Evolutionary conservation across 2,329 filamentous ascomycete genomes (phyloP), one percentile per base, ranked within the genome.

Genomic region (Curvularia hawaiiensis): DNA sequence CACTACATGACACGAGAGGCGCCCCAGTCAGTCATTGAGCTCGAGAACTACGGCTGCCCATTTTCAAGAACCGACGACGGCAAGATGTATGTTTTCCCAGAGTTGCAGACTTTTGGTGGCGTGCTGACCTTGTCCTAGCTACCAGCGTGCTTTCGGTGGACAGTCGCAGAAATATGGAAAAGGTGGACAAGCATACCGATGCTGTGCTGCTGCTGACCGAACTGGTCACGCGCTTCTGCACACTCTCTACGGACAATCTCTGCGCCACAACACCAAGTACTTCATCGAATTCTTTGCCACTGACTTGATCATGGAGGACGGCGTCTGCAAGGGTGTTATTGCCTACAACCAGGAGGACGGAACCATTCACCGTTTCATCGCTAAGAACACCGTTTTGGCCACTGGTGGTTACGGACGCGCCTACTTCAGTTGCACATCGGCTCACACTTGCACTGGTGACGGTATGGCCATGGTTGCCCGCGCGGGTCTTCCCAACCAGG

Each of bases 381-480:
- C 94, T 54, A 92, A 97, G 83, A 91, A 98, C 85, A 99, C 95
- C 38, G 94, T 99, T 63, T 82, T 99, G 70, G 95, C 95, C 61
- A 99, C 95, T 58, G 95, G 95, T 80, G 95, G 95, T 68, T 99
- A 98, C 80, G 95, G 95, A 68, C 92, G 95, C 80, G 90, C 95
- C 67, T 99, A 97, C 86, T 98, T 98, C 86, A 92, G 88, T 79
- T 98, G 94, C 82, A 99, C 95, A 52, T 97, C 93, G 50, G 95
- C 95, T 46, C 95, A 99, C 82, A 98, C 95, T 64, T 97, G 94
- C 80, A 99, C 95, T 62, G 95, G 95, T 85, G 95, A 99, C 77
- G 95, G 95, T 78, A 97, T 97, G 91, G 95, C 95, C 68, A 98
- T 99, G 95, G 94, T 98, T 73, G 91, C 94, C 69, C 92, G 95